A percentile compares a stretch with the other conserved stretches of the same genome.
phyloP scores from a whole-genome alignment of 83 land plant species.

The Thuja plicata region DNA sequence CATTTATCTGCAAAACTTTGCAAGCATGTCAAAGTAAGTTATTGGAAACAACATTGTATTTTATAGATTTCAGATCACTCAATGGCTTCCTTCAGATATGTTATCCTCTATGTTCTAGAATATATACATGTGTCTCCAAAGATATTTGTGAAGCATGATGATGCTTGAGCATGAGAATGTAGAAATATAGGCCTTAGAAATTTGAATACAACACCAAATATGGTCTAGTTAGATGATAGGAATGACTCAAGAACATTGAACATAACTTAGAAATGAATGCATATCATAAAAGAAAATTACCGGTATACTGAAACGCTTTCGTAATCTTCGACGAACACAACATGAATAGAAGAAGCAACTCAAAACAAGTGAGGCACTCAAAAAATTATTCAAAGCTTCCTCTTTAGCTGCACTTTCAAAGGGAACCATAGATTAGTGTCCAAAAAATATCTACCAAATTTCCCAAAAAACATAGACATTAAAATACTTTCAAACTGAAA shows the following conservation, averaged over 20 bases:
- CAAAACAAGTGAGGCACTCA: constrained; percentile 70
- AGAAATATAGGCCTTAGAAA: not conserved
- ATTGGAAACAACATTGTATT: not conserved
- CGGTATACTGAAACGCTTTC: constrained; percentile 69
- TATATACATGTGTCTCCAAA: not conserved
- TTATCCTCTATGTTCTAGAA: not conserved
- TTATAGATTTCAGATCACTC: not conserved
- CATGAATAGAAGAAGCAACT: constrained; percentile 90
- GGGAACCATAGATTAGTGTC: not conserved
- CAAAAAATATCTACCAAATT: not conserved
- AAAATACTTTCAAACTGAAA: not conserved
- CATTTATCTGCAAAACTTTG: not conserved
- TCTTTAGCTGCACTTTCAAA: constrained; percentile 51
- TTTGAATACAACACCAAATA: not conserved
- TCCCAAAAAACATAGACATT: not conserved
- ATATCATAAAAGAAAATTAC: constrained; percentile 28
- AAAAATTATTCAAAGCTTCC: constrained; percentile 72
- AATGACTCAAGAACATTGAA: not conserved
- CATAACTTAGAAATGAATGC: not conserved
- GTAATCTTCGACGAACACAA: constrained; percentile 79
- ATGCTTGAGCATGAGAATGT: not conserved
- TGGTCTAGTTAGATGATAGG: not conserved
- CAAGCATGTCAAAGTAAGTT: not conserved
- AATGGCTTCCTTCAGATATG: not conserved
- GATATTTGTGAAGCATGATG: not conserved